A percentile compares a stretch with the other conserved stretches of the same genome.
Conservation (phyloP, 108 stramenopile genomes). For the Aurantiochytrium sp. region DNA sequence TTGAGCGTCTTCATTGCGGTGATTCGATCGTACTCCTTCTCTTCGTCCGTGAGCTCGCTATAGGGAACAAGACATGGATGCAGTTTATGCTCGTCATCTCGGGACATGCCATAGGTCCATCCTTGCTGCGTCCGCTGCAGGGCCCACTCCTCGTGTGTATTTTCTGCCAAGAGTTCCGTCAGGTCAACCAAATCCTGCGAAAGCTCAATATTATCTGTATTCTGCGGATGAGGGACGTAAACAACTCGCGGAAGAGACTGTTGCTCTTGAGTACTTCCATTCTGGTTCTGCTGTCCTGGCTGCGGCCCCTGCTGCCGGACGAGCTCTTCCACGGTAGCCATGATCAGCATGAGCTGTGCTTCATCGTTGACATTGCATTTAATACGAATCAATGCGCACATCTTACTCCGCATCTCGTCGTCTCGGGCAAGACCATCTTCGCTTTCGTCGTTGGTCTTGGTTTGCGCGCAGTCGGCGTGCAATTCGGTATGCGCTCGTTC, state of each 20-base stretch:
- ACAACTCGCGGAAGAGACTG: background rate
- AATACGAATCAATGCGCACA: background rate
- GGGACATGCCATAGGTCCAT: background rate
- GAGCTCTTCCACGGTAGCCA: background rate
- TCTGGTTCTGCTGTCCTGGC: background rate
- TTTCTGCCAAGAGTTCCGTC: background rate
- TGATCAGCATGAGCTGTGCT: background rate
- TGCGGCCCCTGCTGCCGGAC: background rate
- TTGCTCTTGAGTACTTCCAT: background rate
- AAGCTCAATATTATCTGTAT: background rate
- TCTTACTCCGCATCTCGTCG: background rate
- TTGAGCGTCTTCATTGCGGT: constrained; percentile 12
- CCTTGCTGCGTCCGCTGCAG: background rate
- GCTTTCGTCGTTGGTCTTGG: no score
- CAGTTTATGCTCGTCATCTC: background rate
- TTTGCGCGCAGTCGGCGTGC: no score
- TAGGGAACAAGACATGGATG: background rate
- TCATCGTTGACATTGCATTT: background rate
- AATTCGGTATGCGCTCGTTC: background rate
- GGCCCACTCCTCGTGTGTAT: background rate
- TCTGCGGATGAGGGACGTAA: background rate
- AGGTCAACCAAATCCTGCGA: background rate
- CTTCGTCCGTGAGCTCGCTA: background rate
- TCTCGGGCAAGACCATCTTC: background rate
- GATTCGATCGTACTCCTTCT: background rate